Conservation (phyloP, 176 grass and related monocot genomes). For the Guadua angustifolia region DNA sequence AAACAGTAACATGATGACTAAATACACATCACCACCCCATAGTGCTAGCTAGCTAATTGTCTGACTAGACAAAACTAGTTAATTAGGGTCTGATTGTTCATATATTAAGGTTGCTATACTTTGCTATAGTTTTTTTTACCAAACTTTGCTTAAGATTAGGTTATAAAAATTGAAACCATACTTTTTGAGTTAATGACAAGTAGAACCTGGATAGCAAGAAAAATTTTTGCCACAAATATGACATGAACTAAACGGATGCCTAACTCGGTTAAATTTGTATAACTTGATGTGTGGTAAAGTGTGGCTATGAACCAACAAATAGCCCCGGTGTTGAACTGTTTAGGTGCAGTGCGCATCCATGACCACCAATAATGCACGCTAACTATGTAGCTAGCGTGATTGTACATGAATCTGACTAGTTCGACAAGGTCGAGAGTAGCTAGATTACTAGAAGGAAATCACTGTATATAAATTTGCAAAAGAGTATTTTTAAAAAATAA, state of each 20-base stretch:
- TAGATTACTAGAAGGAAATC: slow-evolving; percentile 14
- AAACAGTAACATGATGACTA: slow-evolving; percentile 24
- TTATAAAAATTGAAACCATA: no score
- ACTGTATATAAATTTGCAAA: neutral
- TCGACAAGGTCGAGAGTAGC: slow-evolving; percentile 6
- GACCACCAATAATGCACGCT: slow-evolving; percentile 48
- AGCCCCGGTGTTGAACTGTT: slow-evolving; percentile 22
- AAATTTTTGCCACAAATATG: no score
- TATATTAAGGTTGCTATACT: no score
- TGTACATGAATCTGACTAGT: slow-evolving; percentile 13
- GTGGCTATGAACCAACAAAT: no score
- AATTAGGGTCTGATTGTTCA: neutral
- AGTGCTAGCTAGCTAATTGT: slow-evolving; percentile 32
- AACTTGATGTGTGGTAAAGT: no score
- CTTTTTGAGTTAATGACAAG: no score
- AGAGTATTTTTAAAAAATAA: neutral
- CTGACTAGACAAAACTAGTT: slow-evolving; percentile 37
- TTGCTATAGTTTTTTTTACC: no score
- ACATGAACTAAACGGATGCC: no score
- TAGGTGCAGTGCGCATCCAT: slow-evolving; percentile 34
- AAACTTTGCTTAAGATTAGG: no score
- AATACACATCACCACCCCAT: slow-evolving; percentile 32
- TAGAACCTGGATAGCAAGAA: no score
- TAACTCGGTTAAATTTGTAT: no score
- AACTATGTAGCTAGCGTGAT: neutral